Conservation (phyloP, 202 grass and related monocot genomes). For the Hordeum pubiflorum region DNA sequence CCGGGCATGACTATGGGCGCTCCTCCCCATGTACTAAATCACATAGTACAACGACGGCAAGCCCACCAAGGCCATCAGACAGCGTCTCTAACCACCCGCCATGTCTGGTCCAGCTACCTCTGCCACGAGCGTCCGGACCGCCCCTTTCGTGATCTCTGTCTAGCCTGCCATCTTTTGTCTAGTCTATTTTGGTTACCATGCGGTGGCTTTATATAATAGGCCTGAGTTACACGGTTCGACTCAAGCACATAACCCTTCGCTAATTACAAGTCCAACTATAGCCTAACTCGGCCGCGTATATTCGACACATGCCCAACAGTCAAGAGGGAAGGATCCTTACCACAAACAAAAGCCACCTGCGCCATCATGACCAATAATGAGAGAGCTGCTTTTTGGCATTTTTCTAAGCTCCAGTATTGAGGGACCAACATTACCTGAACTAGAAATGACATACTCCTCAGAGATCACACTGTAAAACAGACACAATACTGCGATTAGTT, state of each 20-base stretch:
- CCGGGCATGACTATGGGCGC: not conserved
- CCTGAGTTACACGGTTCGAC: not conserved
- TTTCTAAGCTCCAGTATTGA: slow-evolving; percentile 65
- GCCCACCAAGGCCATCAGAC: not conserved
- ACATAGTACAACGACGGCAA: not conserved
- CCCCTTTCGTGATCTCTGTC: not conserved
- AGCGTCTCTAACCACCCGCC: no score
- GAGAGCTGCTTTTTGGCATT: slow-evolving; percentile 42
- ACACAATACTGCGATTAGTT: not conserved
- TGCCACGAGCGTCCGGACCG: not conserved
- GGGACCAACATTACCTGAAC: slow-evolving; percentile 38
- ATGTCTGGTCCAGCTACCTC: no score
- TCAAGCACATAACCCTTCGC: not conserved
- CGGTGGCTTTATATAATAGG: not conserved
- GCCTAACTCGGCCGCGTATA: not conserved
- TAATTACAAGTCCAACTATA: not conserved
- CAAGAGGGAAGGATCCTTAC: slow-evolving; percentile 30
- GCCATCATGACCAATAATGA: slow-evolving; percentile 80
- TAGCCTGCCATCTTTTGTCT: not conserved
- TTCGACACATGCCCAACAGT: not conserved
- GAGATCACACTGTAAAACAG: slow-evolving; percentile 43
- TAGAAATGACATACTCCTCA: slow-evolving; percentile 65
- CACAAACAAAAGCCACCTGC: slow-evolving; percentile 72
- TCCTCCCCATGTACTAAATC: not conserved
- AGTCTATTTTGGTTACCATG: not conserved